phyloP scores from a whole-genome alignment of 208 protist species.

The Acanthamoeba divionensis region DNA sequence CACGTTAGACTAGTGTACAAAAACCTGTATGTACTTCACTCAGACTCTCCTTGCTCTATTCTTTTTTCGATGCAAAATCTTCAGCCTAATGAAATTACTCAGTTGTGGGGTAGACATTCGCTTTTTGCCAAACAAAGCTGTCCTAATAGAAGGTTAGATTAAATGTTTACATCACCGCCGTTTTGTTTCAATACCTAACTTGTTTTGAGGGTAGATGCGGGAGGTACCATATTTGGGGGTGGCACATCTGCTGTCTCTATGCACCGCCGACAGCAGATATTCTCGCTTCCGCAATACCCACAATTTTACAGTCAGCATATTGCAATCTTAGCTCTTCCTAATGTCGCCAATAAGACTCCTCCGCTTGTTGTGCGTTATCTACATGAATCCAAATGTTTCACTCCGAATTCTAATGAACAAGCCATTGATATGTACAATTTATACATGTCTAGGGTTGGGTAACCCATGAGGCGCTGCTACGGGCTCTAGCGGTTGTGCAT shows the following conservation, averaged over 20 bases:
- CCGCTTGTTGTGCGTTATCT: background rate
- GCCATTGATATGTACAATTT: no score
- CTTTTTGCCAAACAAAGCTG: background rate
- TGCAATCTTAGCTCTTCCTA: background rate
- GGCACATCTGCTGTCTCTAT: background rate
- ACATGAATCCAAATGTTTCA: background rate
- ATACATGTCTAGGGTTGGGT: background rate
- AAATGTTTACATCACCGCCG: background rate
- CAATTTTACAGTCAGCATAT: background rate
- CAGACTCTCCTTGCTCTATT: background rate
- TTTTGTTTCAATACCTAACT: background rate
- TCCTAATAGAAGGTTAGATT: background rate
- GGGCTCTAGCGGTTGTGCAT: background rate
- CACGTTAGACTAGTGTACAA: slow-evolving; percentile 24
- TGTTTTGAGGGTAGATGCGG: background rate
- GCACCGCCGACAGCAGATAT: background rate
- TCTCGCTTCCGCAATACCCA: background rate
- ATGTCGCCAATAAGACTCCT: background rate
- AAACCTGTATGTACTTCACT: background rate
- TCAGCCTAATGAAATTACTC: background rate
- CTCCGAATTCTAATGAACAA: background rate
- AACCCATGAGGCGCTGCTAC: background rate
- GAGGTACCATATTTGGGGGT: background rate
- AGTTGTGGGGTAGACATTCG: slow-evolving; percentile 9
- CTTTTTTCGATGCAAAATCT: background rate